Percentiles rank a stretch among this genome's conserved stretches.
Evolutionary conservation across 345 rosid species (phyloP).

Genomic region (Eucalyptus lansdowneana): DNA sequence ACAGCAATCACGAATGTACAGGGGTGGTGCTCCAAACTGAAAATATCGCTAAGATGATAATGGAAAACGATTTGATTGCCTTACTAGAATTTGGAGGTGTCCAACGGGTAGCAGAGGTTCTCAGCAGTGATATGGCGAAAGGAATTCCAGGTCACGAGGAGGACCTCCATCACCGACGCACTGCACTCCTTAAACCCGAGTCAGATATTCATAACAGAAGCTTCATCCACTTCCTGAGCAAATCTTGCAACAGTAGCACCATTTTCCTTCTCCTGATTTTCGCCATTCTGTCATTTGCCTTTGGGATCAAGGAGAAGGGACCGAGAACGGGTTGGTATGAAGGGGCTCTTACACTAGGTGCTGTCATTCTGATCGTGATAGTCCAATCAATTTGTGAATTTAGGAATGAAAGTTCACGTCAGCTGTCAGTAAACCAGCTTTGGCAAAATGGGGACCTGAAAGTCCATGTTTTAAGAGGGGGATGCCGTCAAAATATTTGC

Average conservation of each 20-base stretch:
- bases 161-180: background rate
- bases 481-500: background rate
- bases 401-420: background rate
- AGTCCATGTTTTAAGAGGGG: background rate
- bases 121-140: background rate
- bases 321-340: background rate
- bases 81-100: background rate
- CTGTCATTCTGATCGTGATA: background rate
- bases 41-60: background rate
- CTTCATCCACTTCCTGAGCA: no score
- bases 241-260: background rate
- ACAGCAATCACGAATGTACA: no score
- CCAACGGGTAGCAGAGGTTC: background rate
- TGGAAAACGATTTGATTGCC: background rate
- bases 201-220: accelerated
- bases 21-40: background rate
- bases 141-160: background rate
- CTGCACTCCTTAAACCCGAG: background rate
- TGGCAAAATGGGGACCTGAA: background rate
- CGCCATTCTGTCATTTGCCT: background rate
- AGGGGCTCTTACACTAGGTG: background rate
- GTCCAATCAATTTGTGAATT: background rate
- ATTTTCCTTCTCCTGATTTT: background rate
- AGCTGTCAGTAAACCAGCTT: background rate
- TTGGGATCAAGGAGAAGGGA: background rate